Conservation (phyloP, 306 rosid genomes). For the Casuarina glauca region DNA sequence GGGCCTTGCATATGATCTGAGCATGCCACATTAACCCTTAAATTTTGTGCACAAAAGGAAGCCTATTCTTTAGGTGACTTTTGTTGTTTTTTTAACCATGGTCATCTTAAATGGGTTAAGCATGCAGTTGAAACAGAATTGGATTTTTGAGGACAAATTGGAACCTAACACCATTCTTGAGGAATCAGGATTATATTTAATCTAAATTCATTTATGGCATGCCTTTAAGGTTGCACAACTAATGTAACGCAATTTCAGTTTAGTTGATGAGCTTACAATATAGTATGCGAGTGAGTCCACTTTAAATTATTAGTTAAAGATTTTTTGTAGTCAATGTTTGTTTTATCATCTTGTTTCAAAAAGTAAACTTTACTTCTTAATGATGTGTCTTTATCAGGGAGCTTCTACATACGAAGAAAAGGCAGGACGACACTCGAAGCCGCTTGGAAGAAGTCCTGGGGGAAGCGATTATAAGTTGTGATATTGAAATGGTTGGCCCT, state of each 20-base stretch:
- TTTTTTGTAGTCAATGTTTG: background rate
- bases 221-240: background rate
- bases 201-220: background rate
- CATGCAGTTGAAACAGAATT: too few species aligned
- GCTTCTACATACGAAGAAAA: conserved; percentile 69
- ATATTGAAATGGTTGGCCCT: conserved; percentile 68
- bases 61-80: too few species aligned
- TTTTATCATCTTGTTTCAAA: conserved; percentile 15
- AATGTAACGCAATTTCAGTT: background rate
- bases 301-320: background rate
- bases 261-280: background rate
- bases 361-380: conserved; percentile 22
- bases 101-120: too few species aligned
- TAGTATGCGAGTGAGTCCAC: background rate
- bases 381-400: conserved; percentile 56
- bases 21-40: too few species aligned
- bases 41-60: too few species aligned
- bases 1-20: too few species aligned
- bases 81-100: too few species aligned
- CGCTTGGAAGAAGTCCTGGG: conserved; percentile 44
- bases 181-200: background rate
- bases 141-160: too few species aligned
- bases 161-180: too few species aligned
- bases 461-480: conserved; percentile 59
- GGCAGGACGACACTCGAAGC: conserved; percentile 62